A percentile compares a stretch with the other conserved stretches of the same genome.
Conservation (phyloP, 805 yeast genomes). For the Geotrichum ghanense region DNA sequence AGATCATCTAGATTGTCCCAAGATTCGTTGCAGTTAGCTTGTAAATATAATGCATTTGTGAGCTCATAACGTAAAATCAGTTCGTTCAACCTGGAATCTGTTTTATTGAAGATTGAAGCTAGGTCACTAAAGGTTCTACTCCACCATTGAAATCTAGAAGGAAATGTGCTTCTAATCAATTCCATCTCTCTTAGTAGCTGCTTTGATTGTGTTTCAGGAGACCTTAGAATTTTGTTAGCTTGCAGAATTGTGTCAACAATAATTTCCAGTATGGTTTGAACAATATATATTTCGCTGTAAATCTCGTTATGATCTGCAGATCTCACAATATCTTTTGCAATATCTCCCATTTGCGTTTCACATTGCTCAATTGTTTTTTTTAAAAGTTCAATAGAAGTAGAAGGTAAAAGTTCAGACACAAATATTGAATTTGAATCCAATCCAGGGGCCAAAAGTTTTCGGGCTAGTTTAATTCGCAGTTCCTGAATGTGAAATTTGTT, state of each 20-base stretch:
- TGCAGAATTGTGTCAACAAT: slow-evolving; percentile 14
- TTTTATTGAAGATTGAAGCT: slow-evolving; percentile 1
- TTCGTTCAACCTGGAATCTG: background rate
- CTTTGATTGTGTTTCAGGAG: slow-evolving; percentile 7
- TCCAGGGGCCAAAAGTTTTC: slow-evolving; percentile 8
- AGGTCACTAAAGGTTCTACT: slow-evolving; percentile 11
- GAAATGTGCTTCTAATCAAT: background rate
- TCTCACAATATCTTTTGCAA: slow-evolving; percentile 5
- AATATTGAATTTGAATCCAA: slow-evolving; percentile 22
- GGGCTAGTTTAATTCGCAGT: slow-evolving; percentile 26
- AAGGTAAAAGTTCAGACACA: slow-evolving; percentile 31
- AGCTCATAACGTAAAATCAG: slow-evolving; percentile 33
- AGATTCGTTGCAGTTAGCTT: slow-evolving; percentile 29
- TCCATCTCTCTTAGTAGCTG: slow-evolving; percentile 10
- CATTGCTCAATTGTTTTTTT: slow-evolving; percentile 21
- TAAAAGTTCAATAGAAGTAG: slow-evolving; percentile 25
- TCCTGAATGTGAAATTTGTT: slow-evolving; percentile 28
- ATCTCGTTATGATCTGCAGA: background rate
- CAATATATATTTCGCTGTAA: slow-evolving; percentile 4
- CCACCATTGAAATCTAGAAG: slow-evolving; percentile 13
- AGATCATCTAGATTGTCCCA: slow-evolving; percentile 21
- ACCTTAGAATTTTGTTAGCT: slow-evolving; percentile 4
- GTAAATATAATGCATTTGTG: slow-evolving; percentile 36
- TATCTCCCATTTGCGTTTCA: slow-evolving; percentile 13
- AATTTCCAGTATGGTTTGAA: slow-evolving; percentile 15